phyloP scores from a whole-genome alignment of 495 filamentous ascomycete genomes.

The Podospora bellae-mahoneyi region DNA sequence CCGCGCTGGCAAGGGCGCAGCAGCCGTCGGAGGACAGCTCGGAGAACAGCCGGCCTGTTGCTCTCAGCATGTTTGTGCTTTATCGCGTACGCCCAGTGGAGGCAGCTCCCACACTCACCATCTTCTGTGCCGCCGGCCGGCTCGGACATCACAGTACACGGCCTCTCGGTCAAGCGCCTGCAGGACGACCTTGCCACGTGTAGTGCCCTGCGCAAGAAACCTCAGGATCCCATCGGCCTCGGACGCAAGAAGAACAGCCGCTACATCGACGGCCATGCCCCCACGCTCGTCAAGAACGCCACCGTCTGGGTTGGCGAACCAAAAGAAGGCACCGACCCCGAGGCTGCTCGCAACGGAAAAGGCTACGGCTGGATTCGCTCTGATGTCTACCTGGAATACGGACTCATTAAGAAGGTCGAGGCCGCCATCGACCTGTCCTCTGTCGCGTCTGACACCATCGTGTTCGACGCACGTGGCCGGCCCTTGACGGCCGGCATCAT shows the following conservation, averaged over 20 bases:
- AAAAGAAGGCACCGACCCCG: slow-evolving; percentile 37
- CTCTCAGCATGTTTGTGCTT: slow-evolving; percentile 25
- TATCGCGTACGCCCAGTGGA: slow-evolving; percentile 49
- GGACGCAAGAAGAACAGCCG: slow-evolving; percentile 49
- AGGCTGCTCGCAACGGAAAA: slow-evolving; percentile 43
- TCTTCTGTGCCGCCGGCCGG: neutral
- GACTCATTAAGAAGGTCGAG: slow-evolving; percentile 45
- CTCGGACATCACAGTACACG: slow-evolving; percentile 21
- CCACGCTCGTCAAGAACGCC: slow-evolving; percentile 51
- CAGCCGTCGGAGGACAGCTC: neutral
- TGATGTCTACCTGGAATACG: slow-evolving; percentile 49
- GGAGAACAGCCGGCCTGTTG: neutral
- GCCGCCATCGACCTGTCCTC: slow-evolving; percentile 31
- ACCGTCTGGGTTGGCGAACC: slow-evolving; percentile 53
- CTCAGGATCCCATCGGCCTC: slow-evolving; percentile 42
- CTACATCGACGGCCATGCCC: slow-evolving; percentile 44
- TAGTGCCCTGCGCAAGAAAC: slow-evolving; percentile 38
- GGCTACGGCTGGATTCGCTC: slow-evolving; percentile 43
- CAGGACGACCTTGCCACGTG: slow-evolving; percentile 41
- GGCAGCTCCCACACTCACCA: slow-evolving; percentile 32
- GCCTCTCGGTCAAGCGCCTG: slow-evolving; percentile 40
- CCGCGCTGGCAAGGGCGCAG: neutral
- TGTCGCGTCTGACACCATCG: slow-evolving; percentile 35
- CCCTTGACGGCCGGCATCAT: slow-evolving; percentile 61
- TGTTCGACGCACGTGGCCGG: slow-evolving; percentile 55